Evolutionary conservation across 1,284 basidiomycete genomes (phyloP).

Genomic region (Naganishia liquefaciens): DNA sequence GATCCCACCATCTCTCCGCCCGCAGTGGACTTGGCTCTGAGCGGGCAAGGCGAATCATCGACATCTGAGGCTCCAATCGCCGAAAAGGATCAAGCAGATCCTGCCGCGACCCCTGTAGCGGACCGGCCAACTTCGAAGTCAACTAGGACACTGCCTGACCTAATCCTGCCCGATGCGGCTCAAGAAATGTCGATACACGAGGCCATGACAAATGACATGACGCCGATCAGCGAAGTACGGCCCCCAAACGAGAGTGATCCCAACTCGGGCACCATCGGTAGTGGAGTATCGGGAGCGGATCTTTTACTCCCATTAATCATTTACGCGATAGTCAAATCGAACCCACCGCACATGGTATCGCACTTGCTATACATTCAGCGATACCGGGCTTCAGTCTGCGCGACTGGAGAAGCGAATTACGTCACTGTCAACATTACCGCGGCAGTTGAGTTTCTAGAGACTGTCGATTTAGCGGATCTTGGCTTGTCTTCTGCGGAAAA

Average conservation of each 20-base stretch:
- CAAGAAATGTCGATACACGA: conserved; percentile 38
- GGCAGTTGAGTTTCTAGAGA: conserved; percentile 88
- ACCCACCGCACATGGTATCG: conserved; percentile 79
- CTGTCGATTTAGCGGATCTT: conserved; percentile 79
- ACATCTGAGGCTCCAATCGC: neutral
- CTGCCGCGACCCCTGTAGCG: conserved; percentile 4
- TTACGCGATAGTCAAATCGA: conserved; percentile 83
- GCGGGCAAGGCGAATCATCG: neutral
- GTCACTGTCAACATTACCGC: conserved; percentile 92
- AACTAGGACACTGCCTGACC: conserved; percentile 33
- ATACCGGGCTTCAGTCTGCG: conserved; percentile 68
- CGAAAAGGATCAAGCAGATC: conserved; percentile 1
- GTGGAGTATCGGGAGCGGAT: conserved; percentile 51
- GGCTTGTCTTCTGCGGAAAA: conserved; percentile 65
- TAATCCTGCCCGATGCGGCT: conserved; percentile 34
- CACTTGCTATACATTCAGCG: conserved; percentile 84
- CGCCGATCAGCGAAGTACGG: conserved; percentile 6
- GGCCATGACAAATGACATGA: conserved; percentile 40
- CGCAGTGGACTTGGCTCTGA: conserved; percentile 7
- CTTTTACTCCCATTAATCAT: conserved; percentile 75
- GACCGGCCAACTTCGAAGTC: conserved; percentile 12
- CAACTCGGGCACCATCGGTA: conserved; percentile 14
- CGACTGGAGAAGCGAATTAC: conserved; percentile 82
- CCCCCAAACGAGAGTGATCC: neutral
- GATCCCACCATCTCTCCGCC: conserved; percentile 16